Percentiles rank a stretch among this genome's conserved stretches.
These are phyloP conservation scores for Lepiota venenata DNA, from an alignment of 768 basidiomycete species.

Conservation along the genomic window DNA sequence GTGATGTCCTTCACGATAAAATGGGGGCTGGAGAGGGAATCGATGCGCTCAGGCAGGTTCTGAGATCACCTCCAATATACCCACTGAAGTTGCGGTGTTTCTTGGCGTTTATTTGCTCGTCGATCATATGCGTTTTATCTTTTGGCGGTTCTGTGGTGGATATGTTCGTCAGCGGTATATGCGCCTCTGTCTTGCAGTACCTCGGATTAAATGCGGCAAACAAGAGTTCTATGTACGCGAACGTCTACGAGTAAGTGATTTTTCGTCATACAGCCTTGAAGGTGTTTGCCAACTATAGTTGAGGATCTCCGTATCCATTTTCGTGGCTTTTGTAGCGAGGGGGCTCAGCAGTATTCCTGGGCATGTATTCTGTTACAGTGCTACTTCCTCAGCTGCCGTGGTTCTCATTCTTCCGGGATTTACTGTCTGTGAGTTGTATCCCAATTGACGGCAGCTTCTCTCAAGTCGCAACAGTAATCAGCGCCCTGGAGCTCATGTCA, in stretches of 20 bases:
- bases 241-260: conserved; percentile 83
- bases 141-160: conserved; percentile 82
- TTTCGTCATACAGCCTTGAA: neutral
- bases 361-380: conserved; percentile 82
- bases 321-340: conserved; percentile 81
- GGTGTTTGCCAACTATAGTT: neutral
- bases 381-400: conserved; percentile 86
- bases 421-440: conserved; percentile 61
- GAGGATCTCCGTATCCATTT: conserved; percentile 81
- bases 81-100: conserved; percentile 62
- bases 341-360: conserved; percentile 74
- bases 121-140: conserved; percentile 78
- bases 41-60: conserved; percentile 57
- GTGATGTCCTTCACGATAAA: conserved; percentile 81
- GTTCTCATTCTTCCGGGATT: conserved; percentile 91
- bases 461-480: conserved; percentile 50
- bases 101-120: conserved; percentile 74
- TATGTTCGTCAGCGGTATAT: conserved; percentile 76
- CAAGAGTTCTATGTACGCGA: conserved; percentile 89
- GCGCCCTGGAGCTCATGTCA: conserved; percentile 78
- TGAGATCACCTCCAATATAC: conserved; percentile 68
- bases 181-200: conserved; percentile 70
- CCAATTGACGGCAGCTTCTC: neutral
- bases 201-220: conserved; percentile 79
- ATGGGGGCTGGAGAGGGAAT: conserved; percentile 73